Base-by-base conservation (phyloP, 2,329 filamentous ascomycete species). In the Chaetomium globosum region DNA sequence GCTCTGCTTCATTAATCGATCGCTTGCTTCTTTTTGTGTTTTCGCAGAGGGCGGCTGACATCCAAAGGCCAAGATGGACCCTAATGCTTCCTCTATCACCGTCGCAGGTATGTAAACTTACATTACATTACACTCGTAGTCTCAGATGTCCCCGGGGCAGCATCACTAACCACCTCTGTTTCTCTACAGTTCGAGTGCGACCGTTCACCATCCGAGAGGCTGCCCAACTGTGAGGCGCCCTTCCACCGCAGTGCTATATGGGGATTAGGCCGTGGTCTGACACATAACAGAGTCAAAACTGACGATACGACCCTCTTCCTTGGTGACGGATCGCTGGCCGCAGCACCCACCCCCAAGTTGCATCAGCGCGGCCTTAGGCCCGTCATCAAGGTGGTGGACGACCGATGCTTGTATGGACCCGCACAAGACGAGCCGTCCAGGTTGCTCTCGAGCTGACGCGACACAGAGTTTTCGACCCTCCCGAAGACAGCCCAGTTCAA, bases 271-370 rank as follows among this genome's bases (percentile, higher is more conserved):
- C 4, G 13, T n/a, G 13, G 21, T 36, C 64, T 66, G 61, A 65
- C 66, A 28, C 30, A 28, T 31, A 48, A 13, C 70, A 87, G 85
- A 71, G 83, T 87, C 59, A 86, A 83, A 75, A 85, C 79, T 73
- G 94, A 99, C 72, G 94, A 97, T 77, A 88, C 89, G 61, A 93
- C 92, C 5, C 78, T 97, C 46, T 99, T 99, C 75, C 85, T 99
- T n/a, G 95, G 95, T 67, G 95, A 99, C 77, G 95, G 95, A 66
- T 98, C 94, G 21, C 83, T 99, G 64, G 95, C 95, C n/a, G 90
- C 87, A 54, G 89, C 85, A 16, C 93, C 94, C 0, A 85, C 92
- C 1, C 93, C 93, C 0, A 96, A 94, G 75, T 84, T 97, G 36
- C 87, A 89, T 67, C 88, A 91, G 72, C 93, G 93, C 73, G 95